Evolutionary conservation across 2,329 filamentous ascomycete species (phyloP).

Genomic region (Trichoderma sp.): DNA sequence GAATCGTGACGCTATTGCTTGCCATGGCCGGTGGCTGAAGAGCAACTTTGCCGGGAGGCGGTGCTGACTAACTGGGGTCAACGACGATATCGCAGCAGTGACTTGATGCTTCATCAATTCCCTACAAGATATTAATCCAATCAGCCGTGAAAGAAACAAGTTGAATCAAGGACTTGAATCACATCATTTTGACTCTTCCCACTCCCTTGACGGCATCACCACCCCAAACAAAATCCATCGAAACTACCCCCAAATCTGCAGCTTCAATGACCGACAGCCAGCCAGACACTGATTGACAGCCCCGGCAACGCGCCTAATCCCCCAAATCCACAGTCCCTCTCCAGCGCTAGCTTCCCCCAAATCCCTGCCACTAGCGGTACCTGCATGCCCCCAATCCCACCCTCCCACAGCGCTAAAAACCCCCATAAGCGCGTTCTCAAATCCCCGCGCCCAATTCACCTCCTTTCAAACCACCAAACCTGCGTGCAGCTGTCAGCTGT

Average conservation of each 20-base stretch:
- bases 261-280: not conserved
- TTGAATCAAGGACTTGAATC: not conserved
- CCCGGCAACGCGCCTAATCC: not conserved
- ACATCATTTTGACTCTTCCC: not conserved
- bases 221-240: not conserved
- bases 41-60: not conserved
- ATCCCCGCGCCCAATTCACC: not conserved
- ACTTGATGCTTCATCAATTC: too few species aligned
- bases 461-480: not conserved
- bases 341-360: not conserved
- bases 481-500: not conserved
- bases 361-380: not conserved
- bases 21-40: not conserved
- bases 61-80: not conserved
- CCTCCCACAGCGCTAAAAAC: slow-evolving; percentile 8
- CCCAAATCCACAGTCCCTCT: not conserved
- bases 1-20: not conserved
- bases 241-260: not conserved
- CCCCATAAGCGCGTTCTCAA: slow-evolving; percentile 12
- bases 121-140: not conserved
- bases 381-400: not conserved
- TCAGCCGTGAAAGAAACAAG: not conserved
- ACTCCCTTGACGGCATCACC: not conserved
- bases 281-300: not conserved
- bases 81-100: not conserved